Base-by-base conservation (phyloP, 805 yeast species). In the Myxozyma geophila region DNA sequence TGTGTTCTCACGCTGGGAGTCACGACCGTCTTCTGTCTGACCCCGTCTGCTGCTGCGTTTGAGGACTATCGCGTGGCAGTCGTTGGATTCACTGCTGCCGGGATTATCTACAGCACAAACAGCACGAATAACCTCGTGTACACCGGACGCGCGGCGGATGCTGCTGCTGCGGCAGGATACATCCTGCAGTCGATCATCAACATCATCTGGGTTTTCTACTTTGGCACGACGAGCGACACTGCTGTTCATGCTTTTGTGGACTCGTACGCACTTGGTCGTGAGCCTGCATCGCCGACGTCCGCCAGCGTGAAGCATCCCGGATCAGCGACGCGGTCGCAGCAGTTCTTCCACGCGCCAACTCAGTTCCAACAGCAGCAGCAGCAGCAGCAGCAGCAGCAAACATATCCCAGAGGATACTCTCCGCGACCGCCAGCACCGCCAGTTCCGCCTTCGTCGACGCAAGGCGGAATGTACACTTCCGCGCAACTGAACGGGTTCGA, bases 101-200 rank as follows among this genome's bases (percentile, higher is more conserved):
- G 96, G 0, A 87, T 90, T 64, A 81, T 92, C 17, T 95, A 92
- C 78, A 85, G 90, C 50, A 86, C 97, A 23, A 92, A 92, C 79
- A 84, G 92, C 57, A 85, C 92, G 19, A 92, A 91, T 70, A 84
- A 83, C 70, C 81, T 92, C 70, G 89, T 95, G 37, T 95, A 93
- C 78, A 77, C 85, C 33, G 76, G 78, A 28, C 82, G 83, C 19
- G 80, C 95, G 0, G 83, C 87, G 15, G 81, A 83, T 64, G 89
- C 89, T 57, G 96, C 97, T 33, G 92, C 96, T 7, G 89, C 96
- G 2, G 97, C 98, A 0, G 98, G 99, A 7, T 88, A 90, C 69
- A 89, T 93, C 61, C 79, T 93, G 55, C 78, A 91, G 51, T 86
- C 95, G 17, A 90, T 93, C 75, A 80, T 90, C 64, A 91, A 95